phyloP scores from a whole-genome alignment of 1,284 basidiomycete genomes.

The Erythrobasidium hasegawianum region DNA sequence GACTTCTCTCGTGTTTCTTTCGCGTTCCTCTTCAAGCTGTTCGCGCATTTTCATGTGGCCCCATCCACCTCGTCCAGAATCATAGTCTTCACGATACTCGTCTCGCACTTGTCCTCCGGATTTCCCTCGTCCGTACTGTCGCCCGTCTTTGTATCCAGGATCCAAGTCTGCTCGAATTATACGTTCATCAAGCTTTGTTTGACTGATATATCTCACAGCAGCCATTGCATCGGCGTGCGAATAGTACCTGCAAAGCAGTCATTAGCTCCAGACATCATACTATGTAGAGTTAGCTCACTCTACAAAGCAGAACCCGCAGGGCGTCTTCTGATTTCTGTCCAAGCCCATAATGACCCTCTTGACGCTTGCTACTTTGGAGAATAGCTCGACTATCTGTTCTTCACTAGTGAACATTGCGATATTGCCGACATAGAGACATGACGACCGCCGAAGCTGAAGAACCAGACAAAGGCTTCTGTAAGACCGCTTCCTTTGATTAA shows the following conservation, averaged over 20 bases:
- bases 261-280: background rate
- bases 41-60: slow-evolving; percentile 58
- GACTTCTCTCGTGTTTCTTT: slow-evolving; percentile 63
- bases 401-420: slow-evolving; percentile 87
- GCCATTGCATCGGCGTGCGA: slow-evolving; percentile 90
- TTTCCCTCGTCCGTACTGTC: slow-evolving; percentile 95
- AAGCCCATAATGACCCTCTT: slow-evolving; percentile 99
- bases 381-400: slow-evolving; percentile 98
- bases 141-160: slow-evolving; percentile 92
- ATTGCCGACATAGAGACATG: slow-evolving; percentile 79
- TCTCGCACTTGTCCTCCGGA: slow-evolving; percentile 94
- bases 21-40: slow-evolving; percentile 24
- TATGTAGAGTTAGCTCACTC: slow-evolving; percentile 56
- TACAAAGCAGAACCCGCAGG: slow-evolving; percentile 98
- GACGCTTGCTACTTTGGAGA: slow-evolving; percentile 86
- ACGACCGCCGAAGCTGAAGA: slow-evolving; percentile 51
- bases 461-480: slow-evolving; percentile 39
- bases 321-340: slow-evolving; percentile 94
- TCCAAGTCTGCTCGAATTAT: slow-evolving; percentile 98
- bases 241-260: slow-evolving; percentile 62
- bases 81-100: slow-evolving; percentile 88
- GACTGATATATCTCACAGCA: slow-evolving; percentile 87
- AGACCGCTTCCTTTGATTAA: slow-evolving; percentile 48
- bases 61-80: slow-evolving; percentile 68
- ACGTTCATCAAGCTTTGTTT: slow-evolving; percentile 98